A percentile compares a stretch with the other conserved stretches of the same genome.
Evolutionary conservation across 1,139 yeast genomes (phyloP).

Genomic region (Yamadazyma diospyri): DNA sequence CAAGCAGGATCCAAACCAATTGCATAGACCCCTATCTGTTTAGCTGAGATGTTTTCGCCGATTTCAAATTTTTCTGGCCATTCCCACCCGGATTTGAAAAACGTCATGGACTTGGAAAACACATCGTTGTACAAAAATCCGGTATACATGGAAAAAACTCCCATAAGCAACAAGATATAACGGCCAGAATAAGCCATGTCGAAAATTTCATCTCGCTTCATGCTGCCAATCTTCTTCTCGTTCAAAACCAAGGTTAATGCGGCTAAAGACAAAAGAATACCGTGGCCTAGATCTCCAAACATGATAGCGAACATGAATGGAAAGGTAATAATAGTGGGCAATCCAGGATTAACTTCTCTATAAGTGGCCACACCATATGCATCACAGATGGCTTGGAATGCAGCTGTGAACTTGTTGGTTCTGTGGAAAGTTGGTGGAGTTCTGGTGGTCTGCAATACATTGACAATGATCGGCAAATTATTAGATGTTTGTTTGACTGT

Average conservation of each 20-base stretch:
- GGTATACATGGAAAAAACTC: conserved; percentile 73
- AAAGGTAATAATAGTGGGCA: conserved; percentile 75
- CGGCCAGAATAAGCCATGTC: conserved; percentile 82
- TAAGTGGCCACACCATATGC: conserved; percentile 78
- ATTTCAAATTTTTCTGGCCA: conserved; percentile 60
- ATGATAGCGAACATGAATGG: conserved; percentile 85
- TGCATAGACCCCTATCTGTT: conserved; percentile 52
- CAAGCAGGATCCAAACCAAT: conserved; percentile 74
- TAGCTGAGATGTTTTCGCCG: conserved; percentile 58
- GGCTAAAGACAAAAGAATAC: conserved; percentile 59
- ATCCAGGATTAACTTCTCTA: conserved; percentile 76
- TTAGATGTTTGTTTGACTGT: conserved; percentile 33
- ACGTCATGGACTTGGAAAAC: conserved; percentile 72
- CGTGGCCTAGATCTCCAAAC: conserved; percentile 88
- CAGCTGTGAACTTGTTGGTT: conserved; percentile 71
- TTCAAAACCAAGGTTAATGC: conserved; percentile 57
- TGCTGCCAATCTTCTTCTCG: conserved; percentile 54
- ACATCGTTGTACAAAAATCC: conserved; percentile 75
- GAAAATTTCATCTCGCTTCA: conserved; percentile 74
- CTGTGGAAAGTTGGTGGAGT: conserved; percentile 79
- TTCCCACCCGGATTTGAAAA: conserved; percentile 71
- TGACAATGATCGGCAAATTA: conserved; percentile 65
- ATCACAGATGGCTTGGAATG: conserved; percentile 75
- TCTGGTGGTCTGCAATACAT: conserved; percentile 60
- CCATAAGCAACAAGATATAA: conserved; percentile 71